Base-by-base conservation (phyloP, 148 eudicot species). In the Simmondsia chinensis region DNA sequence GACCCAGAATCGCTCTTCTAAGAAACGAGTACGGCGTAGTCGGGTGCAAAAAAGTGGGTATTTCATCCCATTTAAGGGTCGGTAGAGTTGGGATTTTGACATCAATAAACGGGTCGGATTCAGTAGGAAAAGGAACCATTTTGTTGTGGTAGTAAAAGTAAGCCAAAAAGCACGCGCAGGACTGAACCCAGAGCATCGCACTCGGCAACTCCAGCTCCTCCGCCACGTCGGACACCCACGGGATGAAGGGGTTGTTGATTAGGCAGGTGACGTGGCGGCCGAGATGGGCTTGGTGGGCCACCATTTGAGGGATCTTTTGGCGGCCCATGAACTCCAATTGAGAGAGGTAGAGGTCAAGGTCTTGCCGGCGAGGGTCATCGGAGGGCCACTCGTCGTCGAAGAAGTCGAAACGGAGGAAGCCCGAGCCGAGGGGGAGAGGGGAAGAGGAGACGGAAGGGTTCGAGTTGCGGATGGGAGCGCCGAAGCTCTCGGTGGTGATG, bases 221-320 rank as follows among this genome's bases (percentile, higher is more conserved):
- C 0, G 96, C 96, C 10, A 87, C 82, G 31, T 87, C 96, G 6
- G 80, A 67, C 3, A 76, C 96, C 96, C 96, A 87, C 0, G 96
- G 94, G 7, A 82, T 60, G 38, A 82, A 87, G 0, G 94, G 84
- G 56, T 80, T 87, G 68, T 74, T 76, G 30, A 87, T 64, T 0
- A 87, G n/a, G 63, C 96, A 87, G 0, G 74, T 61, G 1, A 86
- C 87, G 6, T 91, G 87, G 0, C 71, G 70, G 4, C 64, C 75
- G 31, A 61, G 49, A 1, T 46, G 65, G n/a, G 72, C 72, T 32
- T 75, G 63, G 0, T 52, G 62, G 33, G 46, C 18, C 31, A 83
- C 54, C 56, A 72, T 70, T n/a, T 57, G 46, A 0, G 87, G 75
- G 24, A 79, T 61, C n/a, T 56, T 34, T 11, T 68, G 63, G 2